Evolutionary conservation across 2,329 filamentous ascomycete genomes (phyloP).

Genomic region (Diaporthe citriasiana): DNA sequence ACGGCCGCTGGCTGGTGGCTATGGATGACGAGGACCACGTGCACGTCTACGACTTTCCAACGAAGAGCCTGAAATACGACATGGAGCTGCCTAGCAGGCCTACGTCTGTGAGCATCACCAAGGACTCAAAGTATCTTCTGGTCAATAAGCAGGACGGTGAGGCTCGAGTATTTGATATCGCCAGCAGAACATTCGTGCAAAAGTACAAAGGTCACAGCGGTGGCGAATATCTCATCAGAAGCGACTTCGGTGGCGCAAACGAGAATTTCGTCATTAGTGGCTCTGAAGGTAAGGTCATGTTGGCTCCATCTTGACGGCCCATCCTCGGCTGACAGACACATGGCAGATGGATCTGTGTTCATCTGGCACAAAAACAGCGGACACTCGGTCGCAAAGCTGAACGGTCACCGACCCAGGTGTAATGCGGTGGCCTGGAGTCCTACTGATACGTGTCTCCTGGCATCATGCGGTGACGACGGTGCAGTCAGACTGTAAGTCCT

Average conservation of each 20-base stretch:
- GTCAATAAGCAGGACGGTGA: conserved; percentile 85
- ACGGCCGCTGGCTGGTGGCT: conserved; percentile 84
- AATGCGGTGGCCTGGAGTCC: conserved; percentile 95
- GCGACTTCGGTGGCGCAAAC: conserved; percentile 87
- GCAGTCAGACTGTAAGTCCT: conserved; percentile 84
- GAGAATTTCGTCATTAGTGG: conserved; percentile 94
- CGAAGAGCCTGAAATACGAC: conserved; percentile 81
- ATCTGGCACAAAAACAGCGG: conserved; percentile 94
- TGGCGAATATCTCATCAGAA: conserved; percentile 83
- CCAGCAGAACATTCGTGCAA: conserved; percentile 78
- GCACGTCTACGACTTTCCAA: conserved; percentile 85
- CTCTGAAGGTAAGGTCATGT: conserved; percentile 78
- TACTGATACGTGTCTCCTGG: conserved; percentile 84
- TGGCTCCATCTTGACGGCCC: too few relatives aligned
- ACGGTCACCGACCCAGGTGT: conserved; percentile 82
- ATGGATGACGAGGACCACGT: conserved; percentile 80
- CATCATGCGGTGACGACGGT: conserved; percentile 90
- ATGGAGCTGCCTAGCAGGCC: conserved; percentile 76
- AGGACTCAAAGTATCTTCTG: conserved; percentile 84
- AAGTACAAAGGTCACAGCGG: conserved; percentile 83
- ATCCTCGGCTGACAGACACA: not conserved
- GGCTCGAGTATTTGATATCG: conserved; percentile 83
- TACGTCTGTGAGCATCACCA: conserved; percentile 85
- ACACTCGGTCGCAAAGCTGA: conserved; percentile 79
- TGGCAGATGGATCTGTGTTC: conserved; percentile 75